Base-by-base conservation (phyloP, 257 asterid species). In the Linaria vulgaris region DNA sequence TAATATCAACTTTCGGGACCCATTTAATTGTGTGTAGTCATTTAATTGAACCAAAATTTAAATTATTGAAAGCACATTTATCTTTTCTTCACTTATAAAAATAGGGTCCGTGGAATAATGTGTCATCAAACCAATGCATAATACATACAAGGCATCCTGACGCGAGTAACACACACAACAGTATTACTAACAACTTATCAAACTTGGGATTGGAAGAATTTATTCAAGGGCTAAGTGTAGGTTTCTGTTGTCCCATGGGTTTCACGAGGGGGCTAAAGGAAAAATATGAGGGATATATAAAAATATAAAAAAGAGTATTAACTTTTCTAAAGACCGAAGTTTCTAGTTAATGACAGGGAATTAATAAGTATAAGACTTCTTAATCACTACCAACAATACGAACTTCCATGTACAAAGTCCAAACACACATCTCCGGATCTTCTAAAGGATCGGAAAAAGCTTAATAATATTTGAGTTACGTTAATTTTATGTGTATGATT, bases 41-140 rank as follows among this genome's bases (percentile, higher is more conserved):
- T 51, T 34, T 12, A 11, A 31, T 60, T 46, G 37, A 55, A 72
- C 13, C 10, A 56, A 46, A 71, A 57, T 58, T 63, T 74, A 60
- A 74, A 69, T 76, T 56, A 73, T 73, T 80, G 76, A 63, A 73
- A 67, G 68, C 39, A 64, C 50, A 65, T 16, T 15, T 54, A 59
- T 59, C 52, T 68, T 63, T 50, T 49, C 63, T 39, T 49, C 43
- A 27, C 13, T 38, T 51, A n/a, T 69, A 24, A 41, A 43, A 71
- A 23, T 44, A 43, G 55, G 56, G 30, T 59, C 17, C 24, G 41
- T 54, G 41, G 59, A 25, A 54, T 25, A 13, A 1, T 53, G 59
- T 53, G 59, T 53, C 59, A 53, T 16, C 57, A 15, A 51, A 52
- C 13, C 21, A 23, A 61, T 39, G 17, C 31, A 47, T 17, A 30